Percentiles rank a stretch among this genome's conserved stretches.
Evolutionary conservation across 257 asterid genomes (phyloP).

Genomic region (Solanum peruvianum): DNA sequence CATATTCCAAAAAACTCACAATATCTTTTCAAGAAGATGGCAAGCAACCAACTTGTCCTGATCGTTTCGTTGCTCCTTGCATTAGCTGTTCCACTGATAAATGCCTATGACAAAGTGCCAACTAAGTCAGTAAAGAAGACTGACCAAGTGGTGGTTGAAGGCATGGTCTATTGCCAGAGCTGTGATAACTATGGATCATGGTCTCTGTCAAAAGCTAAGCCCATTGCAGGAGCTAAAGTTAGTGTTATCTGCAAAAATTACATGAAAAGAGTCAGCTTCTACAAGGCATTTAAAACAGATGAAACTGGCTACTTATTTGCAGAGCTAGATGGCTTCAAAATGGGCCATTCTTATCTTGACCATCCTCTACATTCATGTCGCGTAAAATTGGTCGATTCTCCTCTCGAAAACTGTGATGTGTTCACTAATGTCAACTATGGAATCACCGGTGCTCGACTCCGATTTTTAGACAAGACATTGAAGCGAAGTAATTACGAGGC

Average conservation of each 20-base stretch:
- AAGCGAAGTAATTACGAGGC: slow-evolving; percentile 41
- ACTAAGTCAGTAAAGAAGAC: slow-evolving; percentile 21
- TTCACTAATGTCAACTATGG: slow-evolving; percentile 70
- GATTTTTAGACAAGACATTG: slow-evolving; percentile 51
- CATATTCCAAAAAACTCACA: neutral
- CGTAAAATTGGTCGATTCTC: slow-evolving; percentile 65
- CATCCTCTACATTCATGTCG: slow-evolving; percentile 86
- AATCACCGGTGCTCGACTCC: slow-evolving; percentile 58
- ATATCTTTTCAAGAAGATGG: slow-evolving; percentile 30
- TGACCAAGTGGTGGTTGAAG: slow-evolving; percentile 63
- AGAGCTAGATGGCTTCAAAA: slow-evolving; percentile 62
- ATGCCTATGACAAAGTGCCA: slow-evolving; percentile 11
- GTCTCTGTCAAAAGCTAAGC: slow-evolving; percentile 43
- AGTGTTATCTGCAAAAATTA: slow-evolving; percentile 80
- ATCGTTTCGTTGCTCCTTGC: slow-evolving; percentile 27
- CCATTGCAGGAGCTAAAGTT: slow-evolving; percentile 41
- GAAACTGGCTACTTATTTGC: slow-evolving; percentile 67
- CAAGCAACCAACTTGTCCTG: slow-evolving; percentile 26
- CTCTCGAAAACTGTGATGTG: slow-evolving; percentile 35
- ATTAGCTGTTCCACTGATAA: slow-evolving; percentile 15
- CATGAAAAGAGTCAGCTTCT: slow-evolving; percentile 49
- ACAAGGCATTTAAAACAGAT: slow-evolving; percentile 53
- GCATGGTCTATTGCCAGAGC: slow-evolving; percentile 72
- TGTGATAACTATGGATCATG: slow-evolving; percentile 47
- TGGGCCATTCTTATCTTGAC: slow-evolving; percentile 57